Evolutionary conservation across 179 eudicot genomes (phyloP), one percentile per base, ranked within the genome.

Genomic region (Sideroxylon spinosum): DNA sequence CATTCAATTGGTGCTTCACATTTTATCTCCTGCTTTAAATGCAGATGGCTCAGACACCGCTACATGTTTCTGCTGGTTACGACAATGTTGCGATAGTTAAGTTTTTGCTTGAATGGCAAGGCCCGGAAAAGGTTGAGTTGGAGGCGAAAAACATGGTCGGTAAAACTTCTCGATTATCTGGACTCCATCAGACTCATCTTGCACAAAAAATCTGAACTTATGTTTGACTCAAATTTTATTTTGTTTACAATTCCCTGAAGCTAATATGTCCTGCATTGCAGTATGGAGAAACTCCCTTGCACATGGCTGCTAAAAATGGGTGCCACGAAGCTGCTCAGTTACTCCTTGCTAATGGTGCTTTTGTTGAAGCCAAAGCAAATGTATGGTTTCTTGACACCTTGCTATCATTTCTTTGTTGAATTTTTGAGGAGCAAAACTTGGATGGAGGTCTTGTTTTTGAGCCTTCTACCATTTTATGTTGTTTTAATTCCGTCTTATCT

Each of bases 231-330:
- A 49, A 23, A 29, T 50, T 12, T n/a, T 12, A 2, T 70, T 63
- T 19, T 73, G 9, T 57, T 12, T 2, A 9, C 68, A 37, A 37
- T 37, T 46, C 1, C 19, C 28, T 26, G 57, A n/a, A 37, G 19
- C 22, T 55, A 13, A 6, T 76, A 32, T 74, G 50, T 75, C 52
- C 57, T 59, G n/a, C 3, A 20, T 71, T 82, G 85, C 87, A 95
- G 99, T 95, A 95, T 82, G 99, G 99, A 66, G 99, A 95, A 84
- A 95, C 99, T 80, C 98, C 99, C 48, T 85, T 95, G 84, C 99
- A 95, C 85, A 95, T 95, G 99, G 99, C 99, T 22, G 97, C 98
- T 44, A 95, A 93, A 89, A 93, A 93, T 83, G 98, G 98, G 66
- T 95, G 97, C 81, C 88, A 84, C 83, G 97, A 93, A 77, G 89